phyloP scores from a whole-genome alignment of 208 protist genomes.

The Ichthyophonus hoferi region DNA sequence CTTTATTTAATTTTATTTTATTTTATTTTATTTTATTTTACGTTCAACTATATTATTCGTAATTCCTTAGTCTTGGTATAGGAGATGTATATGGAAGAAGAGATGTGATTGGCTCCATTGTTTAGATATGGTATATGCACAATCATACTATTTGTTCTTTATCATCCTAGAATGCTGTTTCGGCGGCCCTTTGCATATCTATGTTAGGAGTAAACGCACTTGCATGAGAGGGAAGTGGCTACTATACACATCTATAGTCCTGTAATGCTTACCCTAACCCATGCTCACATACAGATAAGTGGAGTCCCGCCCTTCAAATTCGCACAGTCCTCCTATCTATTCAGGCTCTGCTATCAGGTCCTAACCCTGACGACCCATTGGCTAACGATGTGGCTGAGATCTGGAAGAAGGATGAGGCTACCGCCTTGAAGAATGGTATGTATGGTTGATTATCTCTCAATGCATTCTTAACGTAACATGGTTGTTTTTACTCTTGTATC shows the following conservation, averaged over 20 bases:
- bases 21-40: no score
- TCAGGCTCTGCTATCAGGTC: conserved; percentile 66
- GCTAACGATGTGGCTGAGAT: conserved; percentile 77
- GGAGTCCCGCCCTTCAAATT: conserved; percentile 82
- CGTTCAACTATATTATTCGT: no score
- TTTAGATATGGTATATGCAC: no score
- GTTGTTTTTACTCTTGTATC: no score
- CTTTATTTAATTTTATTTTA: no score
- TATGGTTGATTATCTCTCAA: not conserved
- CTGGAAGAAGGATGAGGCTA: conserved; percentile 74
- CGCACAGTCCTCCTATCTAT: conserved; percentile 76
- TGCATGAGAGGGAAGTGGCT: not conserved
- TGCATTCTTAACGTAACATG: no score
- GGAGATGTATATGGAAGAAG: no score
- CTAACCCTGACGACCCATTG: conserved; percentile 79
- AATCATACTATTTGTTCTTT: no score
- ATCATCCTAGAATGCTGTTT: not conserved
- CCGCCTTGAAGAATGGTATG: conserved; percentile 62
- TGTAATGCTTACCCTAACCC: no score
- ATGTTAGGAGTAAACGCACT: not conserved
- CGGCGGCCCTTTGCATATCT: not conserved
- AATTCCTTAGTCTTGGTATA: no score
- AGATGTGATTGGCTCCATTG: no score
- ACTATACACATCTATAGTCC: no score
- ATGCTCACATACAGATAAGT: conserved; percentile 70